Conservation (phyloP, 106 monocot species). For the Agapanthus africanus region DNA sequence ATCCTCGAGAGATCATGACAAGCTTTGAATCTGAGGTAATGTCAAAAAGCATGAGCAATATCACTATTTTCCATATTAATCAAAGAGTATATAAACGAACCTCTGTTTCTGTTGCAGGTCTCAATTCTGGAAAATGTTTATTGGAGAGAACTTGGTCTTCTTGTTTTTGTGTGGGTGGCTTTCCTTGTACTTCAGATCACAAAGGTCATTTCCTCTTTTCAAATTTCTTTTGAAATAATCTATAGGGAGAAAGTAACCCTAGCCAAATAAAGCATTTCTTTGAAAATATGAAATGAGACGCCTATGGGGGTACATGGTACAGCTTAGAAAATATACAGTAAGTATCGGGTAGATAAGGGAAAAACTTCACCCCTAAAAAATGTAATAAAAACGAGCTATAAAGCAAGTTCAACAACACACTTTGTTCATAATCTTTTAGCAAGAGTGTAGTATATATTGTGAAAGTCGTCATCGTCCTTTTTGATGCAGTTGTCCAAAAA, state of each 20-base stretch:
- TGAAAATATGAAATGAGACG: background rate
- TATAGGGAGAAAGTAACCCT: background rate
- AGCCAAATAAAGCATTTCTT: background rate
- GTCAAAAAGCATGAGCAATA: background rate
- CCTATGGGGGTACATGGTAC: no score
- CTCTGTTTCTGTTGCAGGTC: constrained; percentile 20
- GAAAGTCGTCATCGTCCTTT: no score
- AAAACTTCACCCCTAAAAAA: no score
- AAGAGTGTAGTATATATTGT: no score
- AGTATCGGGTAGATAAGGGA: no score
- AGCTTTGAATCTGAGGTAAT: constrained; percentile 30
- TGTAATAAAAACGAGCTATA: no score
- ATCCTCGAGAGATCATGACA: constrained; percentile 16
- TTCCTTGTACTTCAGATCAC: constrained; percentile 58
- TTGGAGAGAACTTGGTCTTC: constrained; percentile 80
- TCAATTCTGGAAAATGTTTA: constrained; percentile 46
- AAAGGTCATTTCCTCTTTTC: constrained; percentile 20
- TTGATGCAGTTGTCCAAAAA: no score
- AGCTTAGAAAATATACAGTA: no score
- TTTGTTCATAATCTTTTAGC: no score
- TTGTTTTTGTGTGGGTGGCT: constrained; percentile 63
- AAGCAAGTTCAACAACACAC: no score
- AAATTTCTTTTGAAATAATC: background rate
- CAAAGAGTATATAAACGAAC: background rate
- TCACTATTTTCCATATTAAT: background rate